Conservation (phyloP, 768 basidiomycete genomes). For the Leccinum longicurvipes region DNA sequence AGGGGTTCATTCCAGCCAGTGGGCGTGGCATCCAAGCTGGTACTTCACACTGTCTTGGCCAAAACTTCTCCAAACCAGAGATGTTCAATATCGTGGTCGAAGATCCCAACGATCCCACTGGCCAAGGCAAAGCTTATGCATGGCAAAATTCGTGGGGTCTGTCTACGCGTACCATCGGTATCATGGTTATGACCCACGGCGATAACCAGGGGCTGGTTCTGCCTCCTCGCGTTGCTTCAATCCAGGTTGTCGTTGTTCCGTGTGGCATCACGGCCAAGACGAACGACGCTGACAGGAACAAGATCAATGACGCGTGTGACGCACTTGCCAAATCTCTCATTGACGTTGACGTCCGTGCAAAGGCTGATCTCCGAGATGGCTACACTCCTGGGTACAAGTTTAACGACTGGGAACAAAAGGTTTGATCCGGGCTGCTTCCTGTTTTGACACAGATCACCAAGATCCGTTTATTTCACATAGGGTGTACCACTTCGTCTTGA, state of each 20-base stretch:
- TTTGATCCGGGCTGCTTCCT: conserved; percentile 26
- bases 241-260: conserved; percentile 90
- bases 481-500: conserved; percentile 97
- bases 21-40: conserved; percentile 97
- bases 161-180: conserved; percentile 92
- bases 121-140: conserved; percentile 70
- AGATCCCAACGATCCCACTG: conserved; percentile 75
- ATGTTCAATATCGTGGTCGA: conserved; percentile 99
- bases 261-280: conserved; percentile 92
- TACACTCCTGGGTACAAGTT: conserved; percentile 99
- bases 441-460: not conserved
- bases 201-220: conserved; percentile 97
- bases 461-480: conserved; percentile 35
- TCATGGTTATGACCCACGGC: conserved; percentile 99
- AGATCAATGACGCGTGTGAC: conserved; percentile 75
- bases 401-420: conserved; percentile 99
- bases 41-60: conserved; percentile 97
- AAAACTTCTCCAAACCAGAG: conserved; percentile 93
- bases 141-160: conserved; percentile 99
- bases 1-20: conserved; percentile 96
- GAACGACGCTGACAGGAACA: conserved; percentile 58
- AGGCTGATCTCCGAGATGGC: conserved; percentile 89
- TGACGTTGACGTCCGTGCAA: conserved; percentile 74
- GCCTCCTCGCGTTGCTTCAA: conserved; percentile 92
- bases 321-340: conserved; percentile 72